Percentiles rank a stretch among this genome's conserved stretches.
phyloP scores from a whole-genome alignment of 1,284 basidiomycete genomes.

The Boletellus deceptivus region DNA sequence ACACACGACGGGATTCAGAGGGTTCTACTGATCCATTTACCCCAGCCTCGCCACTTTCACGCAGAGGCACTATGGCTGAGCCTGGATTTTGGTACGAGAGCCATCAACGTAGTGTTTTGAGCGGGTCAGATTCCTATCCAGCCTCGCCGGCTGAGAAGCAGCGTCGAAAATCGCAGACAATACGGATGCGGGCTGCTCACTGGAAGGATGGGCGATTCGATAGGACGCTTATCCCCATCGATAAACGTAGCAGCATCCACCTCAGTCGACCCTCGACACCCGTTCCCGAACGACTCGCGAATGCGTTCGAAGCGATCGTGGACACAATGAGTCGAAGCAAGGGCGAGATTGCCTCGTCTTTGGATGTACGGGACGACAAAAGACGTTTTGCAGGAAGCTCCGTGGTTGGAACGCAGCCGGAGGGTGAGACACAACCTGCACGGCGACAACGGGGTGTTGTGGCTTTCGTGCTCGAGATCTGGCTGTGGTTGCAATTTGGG shows the following conservation, averaged over 20 bases:
- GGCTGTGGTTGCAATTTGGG: constrained; percentile 77
- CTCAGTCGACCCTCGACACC: constrained; percentile 30
- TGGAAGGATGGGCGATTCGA: constrained; percentile 46
- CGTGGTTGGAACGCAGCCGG: not conserved
- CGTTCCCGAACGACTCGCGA: constrained; percentile 37
- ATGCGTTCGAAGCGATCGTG: constrained; percentile 42
- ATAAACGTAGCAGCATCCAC: constrained; percentile 13
- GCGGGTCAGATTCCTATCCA: constrained; percentile 1
- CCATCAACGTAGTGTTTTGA: constrained; percentile 1
- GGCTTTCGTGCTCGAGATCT: constrained; percentile 61
- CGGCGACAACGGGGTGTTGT: constrained; percentile 39
- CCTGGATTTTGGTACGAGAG: constrained; percentile 12
- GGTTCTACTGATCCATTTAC: constrained; percentile 3
- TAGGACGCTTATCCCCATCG: constrained; percentile 26
- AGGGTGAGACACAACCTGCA: constrained; percentile 3
- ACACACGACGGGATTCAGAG: constrained; percentile 1
- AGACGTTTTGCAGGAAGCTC: constrained; percentile 4
- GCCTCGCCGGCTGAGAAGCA: constrained; percentile 26
- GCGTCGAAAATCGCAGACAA: constrained; percentile 43
- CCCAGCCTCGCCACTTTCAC: constrained; percentile 8
- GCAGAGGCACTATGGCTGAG: constrained; percentile 3
- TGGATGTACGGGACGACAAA: constrained; percentile 14
- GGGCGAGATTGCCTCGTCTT: constrained; percentile 10
- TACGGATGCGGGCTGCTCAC: constrained; percentile 43
- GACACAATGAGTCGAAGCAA: constrained; percentile 36